Base-by-base conservation (phyloP, 2,329 filamentous ascomycete species). In the Fusarium aywerte region DNA sequence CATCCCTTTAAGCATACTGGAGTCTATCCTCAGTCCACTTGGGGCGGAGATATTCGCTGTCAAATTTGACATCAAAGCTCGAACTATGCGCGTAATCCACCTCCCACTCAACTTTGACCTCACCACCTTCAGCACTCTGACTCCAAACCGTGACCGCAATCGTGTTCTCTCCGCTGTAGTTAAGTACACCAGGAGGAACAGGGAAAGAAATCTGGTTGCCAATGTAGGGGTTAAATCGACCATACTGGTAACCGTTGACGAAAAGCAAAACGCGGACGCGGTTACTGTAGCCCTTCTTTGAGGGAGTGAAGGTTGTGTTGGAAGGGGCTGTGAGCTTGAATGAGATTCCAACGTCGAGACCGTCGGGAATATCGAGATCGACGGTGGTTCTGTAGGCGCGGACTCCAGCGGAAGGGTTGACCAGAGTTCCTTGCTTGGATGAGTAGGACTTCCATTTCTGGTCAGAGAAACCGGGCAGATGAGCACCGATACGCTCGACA, bases 171-270 rank as follows among this genome's bases (percentile, higher is more conserved):
- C 87, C 87, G 8, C 76, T 75, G 59, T 89, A 87, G 70, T 89
- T 80, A 10, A 89, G 74, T 7, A 89, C 78, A 0, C 87, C 87
- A 0, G 84, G 83, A 2, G 85, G 87, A 3, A 90, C 84, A 1
- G 87, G 87, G 68, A 87, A 90, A 16, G 81, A 78, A 16, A 84
- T 79, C 76, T 90, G 87, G 44, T 88, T 85, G 0, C 88, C 88
- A 36, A 90, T 86, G 48, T 84, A 82, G 0, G 87, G 86, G 60
- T 85, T 84, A 69, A 84, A 89, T 9, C 85, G 81, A 3, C 84
- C 87, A 66, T 87, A 89, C 70, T 89, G 87, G 68, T 89, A 90
- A 0, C 87, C 87, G 55, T 90, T 90, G n/a, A 89, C 82, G 55
- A 87, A 89, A 4, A 90, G 73, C 68, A 87, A 81, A 0, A 82